Base-by-base conservation (phyloP, 108 stramenopile genomes). In the Aurantiochytrium sp. region DNA sequence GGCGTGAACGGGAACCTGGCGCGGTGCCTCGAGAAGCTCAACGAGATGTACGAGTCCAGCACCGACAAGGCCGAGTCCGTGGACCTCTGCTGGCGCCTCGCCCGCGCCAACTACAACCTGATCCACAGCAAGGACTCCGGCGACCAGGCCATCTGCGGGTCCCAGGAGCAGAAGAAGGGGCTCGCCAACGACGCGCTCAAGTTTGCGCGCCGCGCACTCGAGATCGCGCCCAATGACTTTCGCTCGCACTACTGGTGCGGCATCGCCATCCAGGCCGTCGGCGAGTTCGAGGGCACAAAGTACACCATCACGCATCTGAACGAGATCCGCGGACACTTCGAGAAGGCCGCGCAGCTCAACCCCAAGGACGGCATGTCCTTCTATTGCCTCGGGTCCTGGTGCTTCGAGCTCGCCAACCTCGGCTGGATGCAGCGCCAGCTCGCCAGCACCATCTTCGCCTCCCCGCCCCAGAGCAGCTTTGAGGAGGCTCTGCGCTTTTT, bases 221-320 rank as follows among this genome's bases (percentile, higher is more conserved):
- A 81, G 45, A 24, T 81, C 12, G 73, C 73, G 17, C 73, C 73
- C 21, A 41, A 81, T 12, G 73, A 81, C 45, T 81, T 39, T 4
- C 21, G 45, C 24, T 48, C 42, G 42, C 73, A 81, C 73, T 81
- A 81, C 73, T 81, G 73, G 73, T 48, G 73, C 45, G 73, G 73
- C 39, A 81, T 81, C 30, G 73, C 73, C 10, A 81, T 81, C 30
- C 73, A 81, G 45, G 73, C 73, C 42, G n/a, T 48, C 2, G 73
- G 73, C n/a, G 73, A 81, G n/a, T 41, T 81, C 45, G 73, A 48
- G 27, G 73, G 73, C 45, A 41, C 39, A 6, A 81, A 81, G 73
- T 81, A 81, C 45, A 81, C 73, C 10, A 48, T 81, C 42, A 48
- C 39, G 12, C 73, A 48, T 12, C 73, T 81, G 36, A 81, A 81